Evolutionary conservation across 768 basidiomycete species (phyloP).

Genomic region (Jaapia argillacea): DNA sequence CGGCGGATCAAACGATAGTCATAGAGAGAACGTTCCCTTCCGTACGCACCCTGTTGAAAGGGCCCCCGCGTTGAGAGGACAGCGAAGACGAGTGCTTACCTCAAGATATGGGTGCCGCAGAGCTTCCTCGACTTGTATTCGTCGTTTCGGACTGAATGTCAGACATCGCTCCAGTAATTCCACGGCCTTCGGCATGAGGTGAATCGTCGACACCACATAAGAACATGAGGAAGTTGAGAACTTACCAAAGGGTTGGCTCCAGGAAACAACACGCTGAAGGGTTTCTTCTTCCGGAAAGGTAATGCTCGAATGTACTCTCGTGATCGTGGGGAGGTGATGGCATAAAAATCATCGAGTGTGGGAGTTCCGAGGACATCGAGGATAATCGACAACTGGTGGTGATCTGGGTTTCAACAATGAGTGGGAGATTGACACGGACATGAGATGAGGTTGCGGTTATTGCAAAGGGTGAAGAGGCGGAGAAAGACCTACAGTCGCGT

Average conservation of each 20-base stretch:
- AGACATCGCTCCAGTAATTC: slow-evolving; percentile 75
- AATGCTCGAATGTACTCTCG: slow-evolving; percentile 85
- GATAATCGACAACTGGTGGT: slow-evolving; percentile 88
- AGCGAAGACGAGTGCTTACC: slow-evolving; percentile 38
- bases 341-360: slow-evolving; percentile 90
- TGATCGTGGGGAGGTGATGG: slow-evolving; percentile 71
- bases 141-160: slow-evolving; percentile 77
- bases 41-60: neutral
- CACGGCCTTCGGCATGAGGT: slow-evolving; percentile 36
- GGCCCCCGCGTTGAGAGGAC: slow-evolving; percentile 1
- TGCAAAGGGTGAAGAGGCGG: slow-evolving; percentile 1
- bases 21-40: neutral
- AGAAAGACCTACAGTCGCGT: slow-evolving; percentile 62
- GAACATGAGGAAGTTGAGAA: too few relatives aligned
- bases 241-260: slow-evolving; percentile 60
- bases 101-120: slow-evolving; percentile 84
- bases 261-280: slow-evolving; percentile 61
- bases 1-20: too few relatives aligned
- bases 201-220: neutral
- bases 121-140: slow-evolving; percentile 83
- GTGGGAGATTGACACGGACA: neutral
- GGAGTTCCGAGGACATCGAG: slow-evolving; percentile 91
- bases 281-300: slow-evolving; percentile 75
- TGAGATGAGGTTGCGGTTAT: slow-evolving; percentile 1
- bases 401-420: slow-evolving; percentile 39